Percentiles rank a stretch among this genome's conserved stretches.
Evolutionary conservation across 2,329 filamentous ascomycete species (phyloP).

Genomic region (Arthrobotrys conoides): DNA sequence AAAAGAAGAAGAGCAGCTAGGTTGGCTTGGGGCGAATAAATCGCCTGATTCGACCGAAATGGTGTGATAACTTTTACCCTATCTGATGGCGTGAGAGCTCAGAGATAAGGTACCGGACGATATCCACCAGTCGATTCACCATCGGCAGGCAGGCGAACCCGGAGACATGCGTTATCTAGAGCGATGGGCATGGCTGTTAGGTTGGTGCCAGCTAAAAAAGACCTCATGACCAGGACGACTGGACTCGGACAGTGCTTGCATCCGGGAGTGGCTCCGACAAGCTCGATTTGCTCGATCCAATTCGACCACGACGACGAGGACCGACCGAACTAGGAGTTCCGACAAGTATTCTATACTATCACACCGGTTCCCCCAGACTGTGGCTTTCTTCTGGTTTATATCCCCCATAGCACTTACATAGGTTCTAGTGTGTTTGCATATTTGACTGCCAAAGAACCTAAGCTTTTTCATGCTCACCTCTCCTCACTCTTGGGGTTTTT

Average conservation of each 20-base stretch:
- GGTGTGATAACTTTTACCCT: constrained; percentile 61
- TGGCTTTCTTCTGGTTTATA: constrained; percentile 38
- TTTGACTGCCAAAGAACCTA: background rate
- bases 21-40: constrained; percentile 48
- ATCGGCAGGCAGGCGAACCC: constrained; percentile 60
- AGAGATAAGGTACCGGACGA: constrained; percentile 53
- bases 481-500: background rate
- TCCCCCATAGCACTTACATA: background rate
- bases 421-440: constrained; percentile 1
- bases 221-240: constrained; percentile 57
- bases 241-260: constrained; percentile 55
- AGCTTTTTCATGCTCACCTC: background rate
- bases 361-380: constrained; percentile 24
- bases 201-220: constrained; percentile 44
- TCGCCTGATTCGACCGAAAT: constrained; percentile 59
- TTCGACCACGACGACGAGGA: constrained; percentile 44
- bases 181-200: constrained; percentile 17
- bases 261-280: constrained; percentile 57
- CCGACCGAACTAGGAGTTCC: constrained; percentile 49
- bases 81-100: constrained; percentile 61
- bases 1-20: constrained; percentile 27
- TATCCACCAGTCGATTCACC: constrained; percentile 49
- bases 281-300: constrained; percentile 17
- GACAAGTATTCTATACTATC: constrained; percentile 29
- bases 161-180: constrained; percentile 54